phyloP scores from a whole-genome alignment of 495 filamentous ascomycete genomes.

The Aspergillus cristatus region DNA sequence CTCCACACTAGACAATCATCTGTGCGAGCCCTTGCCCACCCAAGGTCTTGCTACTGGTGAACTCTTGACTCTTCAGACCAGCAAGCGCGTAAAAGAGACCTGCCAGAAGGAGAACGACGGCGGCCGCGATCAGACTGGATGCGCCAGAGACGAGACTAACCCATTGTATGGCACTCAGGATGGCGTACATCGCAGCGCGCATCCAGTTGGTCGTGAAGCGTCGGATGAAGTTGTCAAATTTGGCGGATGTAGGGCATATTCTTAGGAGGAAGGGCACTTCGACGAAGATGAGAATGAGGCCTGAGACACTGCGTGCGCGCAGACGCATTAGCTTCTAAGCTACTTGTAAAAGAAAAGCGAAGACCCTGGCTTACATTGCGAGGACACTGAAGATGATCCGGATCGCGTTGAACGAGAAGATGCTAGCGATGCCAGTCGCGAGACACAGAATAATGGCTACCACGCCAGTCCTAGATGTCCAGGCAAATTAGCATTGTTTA shows the following conservation, averaged over 20 bases:
- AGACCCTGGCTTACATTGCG: constrained; percentile 88
- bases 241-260: constrained; percentile 90
- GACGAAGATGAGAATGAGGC: constrained; percentile 88
- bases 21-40: constrained; percentile 91
- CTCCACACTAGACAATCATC: constrained; percentile 74
- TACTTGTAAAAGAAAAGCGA: constrained; percentile 5
- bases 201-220: constrained; percentile 91
- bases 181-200: constrained; percentile 81
- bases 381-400: constrained; percentile 76
- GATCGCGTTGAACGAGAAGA: constrained; percentile 55
- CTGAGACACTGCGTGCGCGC: constrained; percentile 48
- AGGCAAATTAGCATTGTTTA: constrained; percentile 3
- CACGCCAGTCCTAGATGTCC: constrained; percentile 73
- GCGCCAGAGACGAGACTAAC: constrained; percentile 51
- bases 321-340: constrained; percentile 5
- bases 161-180: constrained; percentile 78
- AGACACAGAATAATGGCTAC: constrained; percentile 91
- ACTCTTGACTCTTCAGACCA: constrained; percentile 83
- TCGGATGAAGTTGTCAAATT: constrained; percentile 86
- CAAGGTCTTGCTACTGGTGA: constrained; percentile 93
- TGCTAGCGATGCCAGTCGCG: constrained; percentile 87
- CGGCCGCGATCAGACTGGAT: constrained; percentile 76
- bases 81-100: constrained; percentile 76
- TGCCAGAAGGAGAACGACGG: constrained; percentile 69
- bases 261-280: constrained; percentile 93